Conservation (phyloP, 2,329 filamentous ascomycete genomes). For the Fusarium sp. region DNA sequence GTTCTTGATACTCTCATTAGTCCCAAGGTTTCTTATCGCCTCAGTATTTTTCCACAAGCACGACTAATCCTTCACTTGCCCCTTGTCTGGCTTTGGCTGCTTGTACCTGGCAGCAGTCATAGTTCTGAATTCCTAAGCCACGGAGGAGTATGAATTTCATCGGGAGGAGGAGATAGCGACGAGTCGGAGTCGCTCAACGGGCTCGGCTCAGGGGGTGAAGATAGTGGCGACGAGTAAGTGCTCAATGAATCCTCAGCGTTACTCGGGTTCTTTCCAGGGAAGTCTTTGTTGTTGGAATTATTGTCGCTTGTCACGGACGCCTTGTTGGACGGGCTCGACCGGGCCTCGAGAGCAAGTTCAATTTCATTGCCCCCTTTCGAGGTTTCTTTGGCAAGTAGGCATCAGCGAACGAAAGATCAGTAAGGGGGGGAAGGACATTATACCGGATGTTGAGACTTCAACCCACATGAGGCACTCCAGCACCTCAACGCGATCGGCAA, state of each 20-base stretch:
- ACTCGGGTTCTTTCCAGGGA: neutral
- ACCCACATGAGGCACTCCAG: constrained; percentile 44
- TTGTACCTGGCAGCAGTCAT: neutral
- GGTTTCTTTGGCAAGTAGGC: neutral
- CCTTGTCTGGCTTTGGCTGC: neutral
- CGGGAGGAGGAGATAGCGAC: constrained; percentile 33
- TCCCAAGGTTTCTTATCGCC: neutral
- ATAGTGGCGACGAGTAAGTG: constrained; percentile 1
- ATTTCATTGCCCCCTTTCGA: neutral
- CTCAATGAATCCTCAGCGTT: neutral
- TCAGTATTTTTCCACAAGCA: neutral
- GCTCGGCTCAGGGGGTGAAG: neutral
- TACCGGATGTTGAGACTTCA: constrained; percentile 22
- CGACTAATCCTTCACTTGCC: neutral
- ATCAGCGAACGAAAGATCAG: neutral
- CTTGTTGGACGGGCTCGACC: neutral
- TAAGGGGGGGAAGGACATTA: neutral
- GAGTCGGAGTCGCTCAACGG: constrained; percentile 14
- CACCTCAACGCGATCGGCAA: constrained; percentile 41
- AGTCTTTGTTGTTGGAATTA: neutral
- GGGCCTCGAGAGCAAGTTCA: neutral
- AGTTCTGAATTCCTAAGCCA: constrained; percentile 6
- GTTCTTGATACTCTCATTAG: neutral
- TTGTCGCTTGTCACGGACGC: neutral
- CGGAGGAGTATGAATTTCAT: constrained; percentile 30